Evolutionary conservation across 2,329 filamentous ascomycete species (phyloP), one percentile per base, ranked within the genome.

Genomic region (Scytalidium sp.): DNA sequence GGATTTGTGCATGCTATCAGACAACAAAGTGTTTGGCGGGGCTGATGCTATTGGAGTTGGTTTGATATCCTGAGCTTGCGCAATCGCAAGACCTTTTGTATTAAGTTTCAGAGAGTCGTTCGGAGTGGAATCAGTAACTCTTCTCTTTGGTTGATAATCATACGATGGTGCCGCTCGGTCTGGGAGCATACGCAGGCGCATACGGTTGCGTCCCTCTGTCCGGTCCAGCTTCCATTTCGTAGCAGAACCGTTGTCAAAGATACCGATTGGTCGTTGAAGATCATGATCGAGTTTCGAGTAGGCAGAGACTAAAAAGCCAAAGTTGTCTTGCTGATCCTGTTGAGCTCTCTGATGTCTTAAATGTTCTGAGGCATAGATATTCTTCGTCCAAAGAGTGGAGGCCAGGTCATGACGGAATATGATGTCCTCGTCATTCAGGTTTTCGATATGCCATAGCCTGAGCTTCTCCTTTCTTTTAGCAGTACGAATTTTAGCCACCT

Each of bases 261-360:
- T 78, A 1, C 88, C 92, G 21, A 90, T 90, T 2, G 91, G 89
- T 19, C 91, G 83, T 55, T 80, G 81, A 49, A 97, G 73, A 51
- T 93, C 86, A 49, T 85, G 78, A 50, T 93, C 85, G 70, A 97
- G 86, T 62, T 86, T 90, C 4, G 81, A 79, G 64, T 94, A 91
- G 1, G 85, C 80, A 0, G 88, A 83, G 40, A 83, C 81, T 53
- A 95, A 80, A 64, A 90, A 97, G 1, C 80, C 78, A 50, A 89
- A 79, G 61, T 92, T 93, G 64, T 99, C 94, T 60, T 97, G 91
- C 61, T 96, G 90, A 61, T 99, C 95, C 67, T 99, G 94, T 47
- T 91, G 72, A 15, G 89, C 79, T 54, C 94, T 80, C 65, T 97
- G 93, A 56, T 96, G 87, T 65, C 96, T 97, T 63, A 93, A 81